Evolutionary conservation across 129 eudicot genomes (phyloP).

Genomic region (Lactuca saligna): DNA sequence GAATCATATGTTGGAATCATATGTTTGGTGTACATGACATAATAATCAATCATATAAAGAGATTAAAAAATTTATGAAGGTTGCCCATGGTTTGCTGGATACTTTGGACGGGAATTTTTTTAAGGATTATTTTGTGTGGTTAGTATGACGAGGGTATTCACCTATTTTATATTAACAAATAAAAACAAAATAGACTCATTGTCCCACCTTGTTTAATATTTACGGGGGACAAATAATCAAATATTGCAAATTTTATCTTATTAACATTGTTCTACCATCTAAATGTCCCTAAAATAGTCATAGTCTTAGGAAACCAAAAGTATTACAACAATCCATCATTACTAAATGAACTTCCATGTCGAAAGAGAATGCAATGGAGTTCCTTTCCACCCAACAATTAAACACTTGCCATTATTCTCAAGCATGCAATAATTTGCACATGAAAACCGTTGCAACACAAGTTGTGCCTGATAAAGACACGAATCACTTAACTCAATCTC

Average conservation of each 20-base stretch:
- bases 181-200: background rate
- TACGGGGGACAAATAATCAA: too few species aligned
- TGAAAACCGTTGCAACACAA: slow-evolving; percentile 44
- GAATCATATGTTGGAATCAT: too few species aligned
- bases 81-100: too few species aligned
- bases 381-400: slow-evolving; percentile 72
- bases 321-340: background rate
- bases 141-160: too few species aligned
- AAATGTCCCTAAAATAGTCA: background rate
- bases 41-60: too few species aligned
- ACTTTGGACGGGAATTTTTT: too few species aligned
- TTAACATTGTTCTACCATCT: background rate
- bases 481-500: slow-evolving; percentile 57
- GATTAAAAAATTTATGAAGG: too few species aligned
- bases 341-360: slow-evolving; percentile 52
- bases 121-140: too few species aligned
- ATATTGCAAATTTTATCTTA: too few species aligned
- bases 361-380: slow-evolving; percentile 69
- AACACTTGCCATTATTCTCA: slow-evolving; percentile 46
- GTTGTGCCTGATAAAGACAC: slow-evolving; percentile 50
- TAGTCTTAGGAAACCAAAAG: background rate
- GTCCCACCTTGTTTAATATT: background rate
- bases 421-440: slow-evolving; percentile 47
- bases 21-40: too few species aligned
- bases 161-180: too few species aligned